Conservation (phyloP, 1,284 basidiomycete genomes). For the Sanghuangporus sanghuang region DNA sequence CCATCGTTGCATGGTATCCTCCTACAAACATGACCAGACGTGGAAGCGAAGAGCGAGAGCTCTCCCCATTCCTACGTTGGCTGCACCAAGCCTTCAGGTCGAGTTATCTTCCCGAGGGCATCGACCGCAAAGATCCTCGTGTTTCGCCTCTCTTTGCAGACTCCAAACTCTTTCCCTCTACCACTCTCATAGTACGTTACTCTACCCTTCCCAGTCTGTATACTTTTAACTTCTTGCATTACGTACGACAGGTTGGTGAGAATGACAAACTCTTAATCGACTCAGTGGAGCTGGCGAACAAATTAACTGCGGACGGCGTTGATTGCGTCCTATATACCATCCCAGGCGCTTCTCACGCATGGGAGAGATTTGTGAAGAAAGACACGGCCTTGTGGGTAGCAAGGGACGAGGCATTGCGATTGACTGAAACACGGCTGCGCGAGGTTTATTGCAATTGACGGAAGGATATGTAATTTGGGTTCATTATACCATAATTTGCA, state of each 20-base stretch:
- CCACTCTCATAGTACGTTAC: constrained; percentile 11
- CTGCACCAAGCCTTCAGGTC: constrained; percentile 4
- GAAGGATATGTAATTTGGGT: background rate
- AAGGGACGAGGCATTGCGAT: constrained; percentile 2
- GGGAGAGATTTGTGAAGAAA: constrained; percentile 11
- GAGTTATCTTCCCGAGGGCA: constrained; percentile 5
- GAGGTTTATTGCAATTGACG: background rate
- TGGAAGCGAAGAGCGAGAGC: background rate
- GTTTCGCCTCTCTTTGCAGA: constrained; percentile 14
- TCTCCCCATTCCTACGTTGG: background rate
- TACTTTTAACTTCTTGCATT: background rate
- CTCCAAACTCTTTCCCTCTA: constrained; percentile 14
- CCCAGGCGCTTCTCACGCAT: constrained; percentile 13
- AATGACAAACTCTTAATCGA: constrained; percentile 11
- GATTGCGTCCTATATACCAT: constrained; percentile 12
- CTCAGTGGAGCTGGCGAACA: constrained; percentile 11
- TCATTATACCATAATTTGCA: background rate
- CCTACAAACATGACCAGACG: constrained; percentile 10
- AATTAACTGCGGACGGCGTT: constrained; percentile 7
- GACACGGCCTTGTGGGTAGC: constrained; percentile 8
- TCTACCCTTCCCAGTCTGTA: background rate
- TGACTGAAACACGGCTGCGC: constrained; percentile 9
- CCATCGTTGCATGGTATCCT: constrained; percentile 17
- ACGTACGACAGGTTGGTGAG: constrained; percentile 7
- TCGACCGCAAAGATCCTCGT: background rate